A percentile compares a stretch with the other conserved stretches of the same genome.
Conservation (phyloP, 1,284 basidiomycete genomes). For the Rhodotorula sp. region DNA sequence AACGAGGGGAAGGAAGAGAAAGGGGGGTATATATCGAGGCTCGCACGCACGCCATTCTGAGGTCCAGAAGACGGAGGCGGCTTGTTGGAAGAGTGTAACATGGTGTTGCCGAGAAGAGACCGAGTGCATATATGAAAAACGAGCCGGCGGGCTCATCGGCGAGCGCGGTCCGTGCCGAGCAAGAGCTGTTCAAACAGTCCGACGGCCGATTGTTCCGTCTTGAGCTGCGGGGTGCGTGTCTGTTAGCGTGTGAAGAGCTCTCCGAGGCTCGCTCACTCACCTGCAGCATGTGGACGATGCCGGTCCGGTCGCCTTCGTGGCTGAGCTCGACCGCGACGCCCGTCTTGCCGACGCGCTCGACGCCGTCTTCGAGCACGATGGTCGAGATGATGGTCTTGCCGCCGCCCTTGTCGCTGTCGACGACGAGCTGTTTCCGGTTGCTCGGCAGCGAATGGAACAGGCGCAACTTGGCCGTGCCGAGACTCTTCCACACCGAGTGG, state of each 20-base stretch:
- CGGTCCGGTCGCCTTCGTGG: conserved; percentile 84
- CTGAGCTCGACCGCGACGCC: conserved; percentile 95
- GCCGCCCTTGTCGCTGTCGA: conserved; percentile 78
- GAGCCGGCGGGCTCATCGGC: conserved; percentile 1
- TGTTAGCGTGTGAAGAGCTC: neutral
- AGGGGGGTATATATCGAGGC: no score
- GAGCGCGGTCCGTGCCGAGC: conserved; percentile 75
- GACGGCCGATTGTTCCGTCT: conserved; percentile 78
- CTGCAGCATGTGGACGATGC: conserved; percentile 97
- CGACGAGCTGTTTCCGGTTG: conserved; percentile 93
- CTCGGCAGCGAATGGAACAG: conserved; percentile 75
- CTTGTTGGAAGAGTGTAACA: neutral
- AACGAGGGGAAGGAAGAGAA: no score
- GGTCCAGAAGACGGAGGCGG: neutral
- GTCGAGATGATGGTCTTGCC: conserved; percentile 82
- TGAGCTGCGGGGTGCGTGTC: conserved; percentile 45
- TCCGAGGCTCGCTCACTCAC: conserved; percentile 53
- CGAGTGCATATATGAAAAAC: neutral
- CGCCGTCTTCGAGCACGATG: conserved; percentile 91
- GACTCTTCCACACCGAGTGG: conserved; percentile 94
- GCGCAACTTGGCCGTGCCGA: conserved; percentile 84
- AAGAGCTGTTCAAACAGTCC: conserved; percentile 85
- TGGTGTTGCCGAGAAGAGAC: neutral
- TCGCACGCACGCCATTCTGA: neutral
- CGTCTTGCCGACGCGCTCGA: conserved; percentile 95